Conservation (phyloP, 2,329 filamentous ascomycete species). For the Elsinoe arachidis region DNA sequence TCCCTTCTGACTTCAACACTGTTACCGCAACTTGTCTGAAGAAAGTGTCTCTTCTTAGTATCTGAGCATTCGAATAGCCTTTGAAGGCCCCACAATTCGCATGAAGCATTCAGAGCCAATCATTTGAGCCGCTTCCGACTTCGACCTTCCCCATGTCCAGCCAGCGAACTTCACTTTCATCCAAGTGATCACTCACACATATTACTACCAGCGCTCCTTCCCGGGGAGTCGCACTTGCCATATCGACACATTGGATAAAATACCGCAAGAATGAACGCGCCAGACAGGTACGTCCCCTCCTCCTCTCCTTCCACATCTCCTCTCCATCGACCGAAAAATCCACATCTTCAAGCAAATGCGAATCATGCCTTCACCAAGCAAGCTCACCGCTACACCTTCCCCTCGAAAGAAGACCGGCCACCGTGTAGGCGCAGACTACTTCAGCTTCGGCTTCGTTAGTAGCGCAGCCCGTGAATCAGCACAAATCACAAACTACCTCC, state of each 20-base stretch:
- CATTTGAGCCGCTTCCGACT: background rate
- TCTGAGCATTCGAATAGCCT: background rate
- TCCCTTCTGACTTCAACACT: no score
- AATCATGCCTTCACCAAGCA: slow-evolving; percentile 5
- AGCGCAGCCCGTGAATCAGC: background rate
- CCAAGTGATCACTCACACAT: background rate
- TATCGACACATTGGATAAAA: slow-evolving; percentile 7
- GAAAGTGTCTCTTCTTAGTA: background rate
- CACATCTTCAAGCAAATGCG: background rate
- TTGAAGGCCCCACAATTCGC: background rate
- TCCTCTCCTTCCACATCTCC: slow-evolving; percentile 6
- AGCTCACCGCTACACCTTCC: slow-evolving; percentile 9
- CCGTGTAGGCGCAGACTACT: background rate
- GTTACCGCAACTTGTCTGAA: background rate
- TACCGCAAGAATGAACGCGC: slow-evolving; percentile 42
- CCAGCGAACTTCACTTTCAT: background rate
- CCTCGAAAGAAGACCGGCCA: slow-evolving; percentile 12
- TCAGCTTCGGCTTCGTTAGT: background rate
- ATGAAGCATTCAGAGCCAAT: background rate
- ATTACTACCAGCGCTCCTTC: background rate
- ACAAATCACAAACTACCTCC: background rate
- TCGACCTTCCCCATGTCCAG: background rate
- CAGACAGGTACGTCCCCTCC: slow-evolving; percentile 39
- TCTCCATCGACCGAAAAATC: slow-evolving; percentile 7
- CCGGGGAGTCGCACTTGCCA: slow-evolving; percentile 1